Evolutionary conservation across 176 grass and related monocot genomes (phyloP).

Genomic region (Lolium multiflorum): DNA sequence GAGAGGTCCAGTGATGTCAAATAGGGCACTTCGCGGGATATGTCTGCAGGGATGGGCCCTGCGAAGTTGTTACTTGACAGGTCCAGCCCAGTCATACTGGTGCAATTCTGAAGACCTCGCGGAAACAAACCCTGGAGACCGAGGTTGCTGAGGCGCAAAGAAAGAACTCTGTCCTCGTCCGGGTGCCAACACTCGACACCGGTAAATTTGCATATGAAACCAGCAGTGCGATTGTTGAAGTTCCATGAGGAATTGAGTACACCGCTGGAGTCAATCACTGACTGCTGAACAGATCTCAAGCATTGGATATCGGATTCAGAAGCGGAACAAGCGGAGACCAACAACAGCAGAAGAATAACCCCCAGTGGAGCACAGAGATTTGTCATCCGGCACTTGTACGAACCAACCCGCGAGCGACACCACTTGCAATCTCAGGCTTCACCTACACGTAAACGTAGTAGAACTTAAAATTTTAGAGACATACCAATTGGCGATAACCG

Average conservation of each 20-base stretch:
- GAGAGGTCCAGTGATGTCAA: constrained; percentile 75
- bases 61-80: constrained; percentile 70
- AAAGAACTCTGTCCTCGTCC: constrained; percentile 73
- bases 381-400: constrained; percentile 31
- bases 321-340: constrained; percentile 39
- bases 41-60: constrained; percentile 67
- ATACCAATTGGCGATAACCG: not conserved
- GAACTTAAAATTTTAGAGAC: not conserved
- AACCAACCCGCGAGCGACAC: not conserved
- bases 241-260: constrained; percentile 62
- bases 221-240: constrained; percentile 38
- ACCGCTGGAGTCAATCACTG: constrained; percentile 52
- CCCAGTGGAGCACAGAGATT: constrained; percentile 39
- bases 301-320: constrained; percentile 57
- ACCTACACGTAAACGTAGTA: constrained; percentile 22
- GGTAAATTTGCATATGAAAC: constrained; percentile 65
- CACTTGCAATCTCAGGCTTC: constrained; percentile 24
- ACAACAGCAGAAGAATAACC: constrained; percentile 31
- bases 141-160: constrained; percentile 69
- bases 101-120: constrained; percentile 65
- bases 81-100: constrained; percentile 73
- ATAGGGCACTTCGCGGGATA: constrained; percentile 50
- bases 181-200: constrained; percentile 91
- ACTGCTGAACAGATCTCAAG: constrained; percentile 43
- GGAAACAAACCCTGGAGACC: constrained; percentile 76